phyloP scores from a whole-genome alignment of 257 asterid genomes.

The Gardenia jasminoides region DNA sequence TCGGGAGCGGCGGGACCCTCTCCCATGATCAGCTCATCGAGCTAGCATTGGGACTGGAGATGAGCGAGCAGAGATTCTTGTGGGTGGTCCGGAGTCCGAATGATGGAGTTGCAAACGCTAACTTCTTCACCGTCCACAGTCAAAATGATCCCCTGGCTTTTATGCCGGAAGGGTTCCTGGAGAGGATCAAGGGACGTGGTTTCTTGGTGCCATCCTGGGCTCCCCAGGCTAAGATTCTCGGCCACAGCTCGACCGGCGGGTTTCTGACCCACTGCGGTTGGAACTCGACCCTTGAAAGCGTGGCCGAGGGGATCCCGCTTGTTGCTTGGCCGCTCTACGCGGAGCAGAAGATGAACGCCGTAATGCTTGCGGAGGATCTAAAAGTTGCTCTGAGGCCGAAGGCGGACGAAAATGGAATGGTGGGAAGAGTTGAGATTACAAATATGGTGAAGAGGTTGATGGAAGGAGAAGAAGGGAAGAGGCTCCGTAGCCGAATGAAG shows the following conservation, averaged over 20 bases:
- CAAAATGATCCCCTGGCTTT: conserved; percentile 21
- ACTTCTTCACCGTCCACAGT: conserved; percentile 20
- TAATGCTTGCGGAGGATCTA: conserved; percentile 43
- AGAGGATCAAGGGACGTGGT: conserved; percentile 26
- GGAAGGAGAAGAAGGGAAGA: conserved; percentile 50
- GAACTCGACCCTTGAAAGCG: conserved; percentile 58
- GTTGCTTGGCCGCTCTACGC: conserved; percentile 87
- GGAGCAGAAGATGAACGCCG: conserved; percentile 71
- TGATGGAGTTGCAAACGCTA: conserved; percentile 22
- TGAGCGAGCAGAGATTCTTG: conserved; percentile 38
- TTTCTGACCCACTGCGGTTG: conserved; percentile 62
- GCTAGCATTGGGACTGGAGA: conserved; percentile 35
- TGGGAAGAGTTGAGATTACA: conserved; percentile 43
- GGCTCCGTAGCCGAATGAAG: conserved; percentile 46
- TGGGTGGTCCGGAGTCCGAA: conserved; percentile 41
- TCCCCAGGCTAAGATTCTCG: conserved; percentile 28
- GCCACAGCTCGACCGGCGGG: conserved; percentile 34
- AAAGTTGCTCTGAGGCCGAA: conserved; percentile 51
- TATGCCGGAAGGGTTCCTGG: conserved; percentile 31
- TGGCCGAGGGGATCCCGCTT: conserved; percentile 60
- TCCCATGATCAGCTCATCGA: conserved; percentile 40
- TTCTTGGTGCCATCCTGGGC: conserved; percentile 38
- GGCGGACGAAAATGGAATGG: conserved; percentile 38
- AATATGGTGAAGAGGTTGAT: conserved; percentile 45
- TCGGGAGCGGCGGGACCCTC: conserved; percentile 78